Evolutionary conservation across 495 filamentous ascomycete genomes (phyloP).

Genomic region (Clohesyomyces aquaticus): DNA sequence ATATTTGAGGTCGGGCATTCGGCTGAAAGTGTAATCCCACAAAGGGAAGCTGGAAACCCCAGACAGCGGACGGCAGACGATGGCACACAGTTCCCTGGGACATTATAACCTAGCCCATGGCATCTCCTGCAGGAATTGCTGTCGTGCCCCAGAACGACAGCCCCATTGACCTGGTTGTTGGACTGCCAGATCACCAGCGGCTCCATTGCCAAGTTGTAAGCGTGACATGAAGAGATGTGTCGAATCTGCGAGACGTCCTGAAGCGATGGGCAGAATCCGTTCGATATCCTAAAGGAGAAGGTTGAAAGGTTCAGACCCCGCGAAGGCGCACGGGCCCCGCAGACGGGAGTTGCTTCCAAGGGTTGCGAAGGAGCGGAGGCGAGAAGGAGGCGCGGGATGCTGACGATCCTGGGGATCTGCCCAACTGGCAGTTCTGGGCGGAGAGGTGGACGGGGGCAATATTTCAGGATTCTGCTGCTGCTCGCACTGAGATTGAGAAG

Average conservation of each 20-base stretch:
- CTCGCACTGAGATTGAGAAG: background rate
- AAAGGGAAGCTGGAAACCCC: background rate
- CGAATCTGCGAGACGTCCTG: background rate
- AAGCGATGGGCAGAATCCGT: background rate
- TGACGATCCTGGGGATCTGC: conserved; percentile 9
- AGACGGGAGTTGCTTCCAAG: background rate
- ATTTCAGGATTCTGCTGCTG: background rate
- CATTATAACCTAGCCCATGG: background rate
- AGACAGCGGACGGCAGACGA: background rate
- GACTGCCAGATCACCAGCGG: conserved; percentile 11
- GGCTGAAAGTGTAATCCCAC: background rate
- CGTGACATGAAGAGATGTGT: background rate
- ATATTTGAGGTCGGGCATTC: no score
- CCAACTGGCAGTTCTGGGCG: background rate
- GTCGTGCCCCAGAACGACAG: conserved; percentile 1
- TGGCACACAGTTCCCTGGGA: background rate
- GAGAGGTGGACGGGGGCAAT: background rate
- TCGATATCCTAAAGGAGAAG: background rate
- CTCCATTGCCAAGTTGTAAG: background rate
- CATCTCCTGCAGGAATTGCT: background rate
- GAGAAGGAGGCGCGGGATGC: background rate
- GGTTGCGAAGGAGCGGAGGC: background rate
- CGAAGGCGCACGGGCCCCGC: background rate
- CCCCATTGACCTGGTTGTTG: conserved; percentile 37
- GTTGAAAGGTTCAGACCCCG: background rate